Conservation (phyloP, 1,284 basidiomycete species). For the Cryptococcus amylolentus region DNA sequence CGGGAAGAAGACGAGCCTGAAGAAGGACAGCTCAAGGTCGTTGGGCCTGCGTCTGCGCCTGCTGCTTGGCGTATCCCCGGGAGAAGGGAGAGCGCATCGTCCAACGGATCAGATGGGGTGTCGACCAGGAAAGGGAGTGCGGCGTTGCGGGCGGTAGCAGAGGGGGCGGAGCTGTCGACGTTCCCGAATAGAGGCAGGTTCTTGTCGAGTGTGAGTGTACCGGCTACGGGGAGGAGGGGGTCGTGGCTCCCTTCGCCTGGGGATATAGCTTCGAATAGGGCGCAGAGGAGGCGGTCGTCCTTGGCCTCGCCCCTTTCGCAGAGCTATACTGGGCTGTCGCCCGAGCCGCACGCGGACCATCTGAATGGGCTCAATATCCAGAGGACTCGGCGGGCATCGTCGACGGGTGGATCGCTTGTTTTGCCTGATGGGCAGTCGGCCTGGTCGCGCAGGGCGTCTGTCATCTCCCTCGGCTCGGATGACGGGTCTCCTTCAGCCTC, state of each 20-base stretch:
- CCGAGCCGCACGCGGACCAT: too few species aligned
- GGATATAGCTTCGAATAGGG: slow-evolving; percentile 2
- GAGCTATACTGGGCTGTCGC: too few species aligned
- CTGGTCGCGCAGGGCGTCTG: slow-evolving; percentile 42
- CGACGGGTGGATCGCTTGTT: slow-evolving; percentile 27
- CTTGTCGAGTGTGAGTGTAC: slow-evolving; percentile 11
- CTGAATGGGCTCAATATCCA: neutral
- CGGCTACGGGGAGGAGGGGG: slow-evolving; percentile 16
- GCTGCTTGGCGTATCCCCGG: neutral
- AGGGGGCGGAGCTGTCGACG: slow-evolving; percentile 19
- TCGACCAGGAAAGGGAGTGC: slow-evolving; percentile 16
- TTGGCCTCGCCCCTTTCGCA: neutral
- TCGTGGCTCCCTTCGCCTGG: slow-evolving; percentile 31
- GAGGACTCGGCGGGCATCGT: slow-evolving; percentile 30
- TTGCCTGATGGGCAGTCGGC: slow-evolving; percentile 34
- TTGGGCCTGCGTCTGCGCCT: neutral
- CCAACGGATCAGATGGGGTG: slow-evolving; percentile 7
- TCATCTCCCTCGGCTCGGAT: slow-evolving; percentile 30
- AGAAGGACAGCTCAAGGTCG: neutral
- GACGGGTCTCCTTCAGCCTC: slow-evolving; percentile 20
- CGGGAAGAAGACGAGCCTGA: slow-evolving; percentile 17
- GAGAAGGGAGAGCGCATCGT: slow-evolving; percentile 10
- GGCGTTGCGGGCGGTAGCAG: slow-evolving; percentile 15
- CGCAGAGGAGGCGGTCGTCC: slow-evolving; percentile 9
- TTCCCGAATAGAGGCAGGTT: slow-evolving; percentile 13